A percentile compares a stretch with the other conserved stretches of the same genome.
Conservation (phyloP, 2,329 filamentous ascomycete species). For the Ascochyta rabiei region DNA sequence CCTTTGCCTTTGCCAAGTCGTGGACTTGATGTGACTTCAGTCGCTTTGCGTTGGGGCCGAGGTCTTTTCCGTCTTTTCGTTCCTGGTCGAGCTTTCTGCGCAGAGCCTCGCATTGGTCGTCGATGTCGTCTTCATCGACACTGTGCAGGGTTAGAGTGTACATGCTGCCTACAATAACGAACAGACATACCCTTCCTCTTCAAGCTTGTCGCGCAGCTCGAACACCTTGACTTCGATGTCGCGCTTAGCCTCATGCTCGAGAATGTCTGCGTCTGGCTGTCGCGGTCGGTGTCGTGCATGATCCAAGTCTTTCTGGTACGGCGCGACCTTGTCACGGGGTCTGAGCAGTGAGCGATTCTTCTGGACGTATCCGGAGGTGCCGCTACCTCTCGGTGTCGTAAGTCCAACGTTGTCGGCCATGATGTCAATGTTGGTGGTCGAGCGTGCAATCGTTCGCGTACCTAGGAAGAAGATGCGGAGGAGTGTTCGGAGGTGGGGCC, state of each 20-base stretch:
- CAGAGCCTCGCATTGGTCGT: slow-evolving; percentile 71
- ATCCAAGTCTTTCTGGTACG: slow-evolving; percentile 75
- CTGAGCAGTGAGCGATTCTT: slow-evolving; percentile 89
- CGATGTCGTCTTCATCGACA: slow-evolving; percentile 89
- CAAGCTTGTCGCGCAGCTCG: slow-evolving; percentile 86
- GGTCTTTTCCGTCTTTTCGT: slow-evolving; percentile 46
- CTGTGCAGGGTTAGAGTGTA: slow-evolving; percentile 51
- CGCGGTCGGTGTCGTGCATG: slow-evolving; percentile 75
- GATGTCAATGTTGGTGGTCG: slow-evolving; percentile 12
- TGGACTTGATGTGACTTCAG: slow-evolving; percentile 95
- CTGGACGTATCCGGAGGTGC: slow-evolving; percentile 97
- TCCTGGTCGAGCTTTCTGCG: slow-evolving; percentile 65
- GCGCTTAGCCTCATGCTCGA: slow-evolving; percentile 91
- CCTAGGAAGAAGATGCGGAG: slow-evolving; percentile 18
- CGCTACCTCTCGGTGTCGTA: slow-evolving; percentile 89
- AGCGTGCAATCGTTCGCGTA: not conserved
- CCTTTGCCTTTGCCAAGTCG: slow-evolving; percentile 94
- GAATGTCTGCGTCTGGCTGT: slow-evolving; percentile 87
- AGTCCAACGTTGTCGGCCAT: slow-evolving; percentile 99
- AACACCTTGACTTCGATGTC: slow-evolving; percentile 93
- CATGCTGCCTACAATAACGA: not conserved
- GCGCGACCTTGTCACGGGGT: slow-evolving; percentile 79
- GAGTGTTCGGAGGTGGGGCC: slow-evolving; percentile 35
- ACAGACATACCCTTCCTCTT: slow-evolving; percentile 76
- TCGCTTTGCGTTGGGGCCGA: slow-evolving; percentile 55